These are phyloP conservation scores for Mycena maculata DNA, from an alignment of 768 basidiomycete species.

Conservation along the genomic window DNA sequence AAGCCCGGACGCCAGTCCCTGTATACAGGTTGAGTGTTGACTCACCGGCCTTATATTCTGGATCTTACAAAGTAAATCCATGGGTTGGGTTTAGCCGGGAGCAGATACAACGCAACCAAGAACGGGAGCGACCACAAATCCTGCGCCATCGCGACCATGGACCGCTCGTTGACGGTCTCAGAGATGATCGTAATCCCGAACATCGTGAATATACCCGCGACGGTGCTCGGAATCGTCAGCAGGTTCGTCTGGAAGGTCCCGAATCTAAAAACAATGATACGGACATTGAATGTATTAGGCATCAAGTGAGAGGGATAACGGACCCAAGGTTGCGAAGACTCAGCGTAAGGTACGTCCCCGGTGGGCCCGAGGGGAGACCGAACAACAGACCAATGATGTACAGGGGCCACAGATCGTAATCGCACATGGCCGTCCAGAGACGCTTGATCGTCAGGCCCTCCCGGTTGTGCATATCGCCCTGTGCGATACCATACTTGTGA, in stretches of 20 bases:
- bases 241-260: slow-evolving; percentile 70
- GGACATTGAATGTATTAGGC: not conserved
- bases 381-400: slow-evolving; percentile 70
- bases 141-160: slow-evolving; percentile 63
- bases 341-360: slow-evolving; percentile 68
- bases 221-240: slow-evolving; percentile 66
- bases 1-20: slow-evolving; percentile 58
- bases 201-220: slow-evolving; percentile 65
- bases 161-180: slow-evolving; percentile 64
- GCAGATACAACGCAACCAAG: slow-evolving; percentile 63
- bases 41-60: not conserved
- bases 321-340: slow-evolving; percentile 66
- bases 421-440: slow-evolving; percentile 65
- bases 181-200: slow-evolving; percentile 61
- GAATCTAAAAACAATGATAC: slow-evolving; percentile 53
- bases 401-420: slow-evolving; percentile 76
- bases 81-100: slow-evolving; percentile 60
- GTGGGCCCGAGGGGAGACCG: slow-evolving; percentile 60
- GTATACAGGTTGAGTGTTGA: not conserved
- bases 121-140: slow-evolving; percentile 73
- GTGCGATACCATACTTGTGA: not conserved
- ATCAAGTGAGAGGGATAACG: slow-evolving; percentile 1
- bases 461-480: slow-evolving; percentile 79
- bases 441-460: slow-evolving; percentile 63
- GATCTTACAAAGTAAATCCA: slow-evolving; percentile 64